phyloP scores from a whole-genome alignment of 1,139 yeast species.

The Magnusiomyces tetraspermus region DNA sequence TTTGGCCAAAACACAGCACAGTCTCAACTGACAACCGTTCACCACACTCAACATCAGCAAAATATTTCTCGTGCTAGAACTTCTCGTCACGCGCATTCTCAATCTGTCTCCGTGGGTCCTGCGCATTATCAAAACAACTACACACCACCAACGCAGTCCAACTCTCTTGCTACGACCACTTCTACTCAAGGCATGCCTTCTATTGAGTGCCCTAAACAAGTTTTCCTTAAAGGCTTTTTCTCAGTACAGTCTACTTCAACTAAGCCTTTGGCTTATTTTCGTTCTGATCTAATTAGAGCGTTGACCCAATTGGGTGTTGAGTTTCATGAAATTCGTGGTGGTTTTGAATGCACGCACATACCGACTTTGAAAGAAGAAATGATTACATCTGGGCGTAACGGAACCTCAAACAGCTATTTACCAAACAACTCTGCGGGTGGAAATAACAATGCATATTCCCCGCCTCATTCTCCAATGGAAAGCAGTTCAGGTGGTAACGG shows the following conservation, averaged over 20 bases:
- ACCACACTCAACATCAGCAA: neutral
- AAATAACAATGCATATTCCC: neutral
- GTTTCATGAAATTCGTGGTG: constrained; percentile 88
- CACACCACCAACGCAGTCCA: constrained; percentile 2
- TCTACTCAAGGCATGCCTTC: constrained; percentile 73
- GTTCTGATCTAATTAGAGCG: constrained; percentile 74
- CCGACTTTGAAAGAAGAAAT: constrained; percentile 29
- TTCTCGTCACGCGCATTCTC: constrained; percentile 3
- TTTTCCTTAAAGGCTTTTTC: constrained; percentile 88
- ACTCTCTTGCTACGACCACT: neutral
- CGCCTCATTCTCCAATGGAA: constrained; percentile 9
- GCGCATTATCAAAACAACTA: constrained; percentile 5
- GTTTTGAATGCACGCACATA: constrained; percentile 74
- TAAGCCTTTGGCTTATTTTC: constrained; percentile 79
- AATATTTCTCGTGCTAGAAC: neutral
- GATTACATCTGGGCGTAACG: neutral
- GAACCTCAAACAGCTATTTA: neutral
- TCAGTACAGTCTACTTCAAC: constrained; percentile 94
- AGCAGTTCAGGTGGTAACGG: neutral
- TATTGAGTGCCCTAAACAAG: constrained; percentile 83
- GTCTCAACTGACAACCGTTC: neutral
- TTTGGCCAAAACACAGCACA: neutral
- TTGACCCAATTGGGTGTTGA: constrained; percentile 69
- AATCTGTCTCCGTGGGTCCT: constrained; percentile 7
- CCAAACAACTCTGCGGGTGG: neutral